Percentiles rank a stretch among this genome's conserved stretches.
These are phyloP conservation scores for Colletotrichum horii DNA, from an alignment of 2,329 filamentous ascomycete species.

Conservation along the genomic window DNA sequence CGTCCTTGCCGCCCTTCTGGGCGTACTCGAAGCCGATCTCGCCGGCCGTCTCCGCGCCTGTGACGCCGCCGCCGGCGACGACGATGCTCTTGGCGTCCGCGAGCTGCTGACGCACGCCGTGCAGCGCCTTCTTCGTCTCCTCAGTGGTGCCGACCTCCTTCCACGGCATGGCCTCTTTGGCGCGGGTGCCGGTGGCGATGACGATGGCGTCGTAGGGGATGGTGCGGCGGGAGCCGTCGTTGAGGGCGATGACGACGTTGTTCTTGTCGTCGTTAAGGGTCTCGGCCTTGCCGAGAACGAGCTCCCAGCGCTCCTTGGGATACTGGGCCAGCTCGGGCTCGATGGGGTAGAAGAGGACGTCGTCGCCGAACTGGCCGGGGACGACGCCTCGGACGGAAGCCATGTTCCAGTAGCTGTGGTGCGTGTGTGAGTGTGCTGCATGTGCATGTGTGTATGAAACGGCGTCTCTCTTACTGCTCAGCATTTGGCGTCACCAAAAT, in stretches of 20 bases:
- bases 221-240: slow-evolving; percentile 31
- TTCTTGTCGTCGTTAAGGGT: slow-evolving; percentile 36
- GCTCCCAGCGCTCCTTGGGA: slow-evolving; percentile 47
- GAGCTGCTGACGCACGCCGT: slow-evolving; percentile 41
- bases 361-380: slow-evolving; percentile 50
- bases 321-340: slow-evolving; percentile 50
- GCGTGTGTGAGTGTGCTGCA: background rate
- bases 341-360: slow-evolving; percentile 52
- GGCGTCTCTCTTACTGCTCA: slow-evolving; percentile 16
- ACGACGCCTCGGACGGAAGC: slow-evolving; percentile 60
- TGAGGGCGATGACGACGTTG: slow-evolving; percentile 39
- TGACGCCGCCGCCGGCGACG: slow-evolving; percentile 55
- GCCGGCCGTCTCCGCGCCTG: slow-evolving; percentile 55
- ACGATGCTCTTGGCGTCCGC: slow-evolving; percentile 51
- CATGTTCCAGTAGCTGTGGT: slow-evolving; percentile 61
- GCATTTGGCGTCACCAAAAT: slow-evolving; percentile 58
- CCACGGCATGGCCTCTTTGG: slow-evolving; percentile 51
- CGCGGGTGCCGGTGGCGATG: slow-evolving; percentile 56
- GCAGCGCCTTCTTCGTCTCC: slow-evolving; percentile 44
- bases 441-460: background rate
- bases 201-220: slow-evolving; percentile 57
- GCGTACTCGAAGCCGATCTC: slow-evolving; percentile 56
- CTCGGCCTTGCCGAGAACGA: slow-evolving; percentile 52
- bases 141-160: slow-evolving; percentile 50
- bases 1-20: slow-evolving; percentile 46